Base-by-base conservation (phyloP, 805 yeast genomes). In the Kodamaea laetipori region DNA sequence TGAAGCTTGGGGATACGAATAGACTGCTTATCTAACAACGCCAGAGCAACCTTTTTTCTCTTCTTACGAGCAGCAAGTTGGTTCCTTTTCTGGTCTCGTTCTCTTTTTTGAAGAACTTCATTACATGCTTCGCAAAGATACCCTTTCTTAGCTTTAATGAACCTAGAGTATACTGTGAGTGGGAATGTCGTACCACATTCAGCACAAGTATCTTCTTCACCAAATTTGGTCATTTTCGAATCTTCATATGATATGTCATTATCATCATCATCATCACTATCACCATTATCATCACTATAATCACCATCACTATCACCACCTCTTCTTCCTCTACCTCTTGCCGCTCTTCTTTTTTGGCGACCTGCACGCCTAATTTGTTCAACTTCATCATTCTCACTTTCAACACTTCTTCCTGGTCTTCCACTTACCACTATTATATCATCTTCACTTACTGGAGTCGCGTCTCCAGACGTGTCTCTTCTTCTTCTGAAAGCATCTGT, bases 11-110 rank as follows among this genome's bases (percentile, higher is more conserved):
- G 85, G 4, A 86, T 60, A 41, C 67, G 72, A 26, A 77, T 80
- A 16, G 79, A 81, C 44, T 80, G 76, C 55, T 81, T 77, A 55
- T 94, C 90, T 39, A 94, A 69, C 34, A 94, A 71, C 3, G 96
- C 95, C 44, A 83, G 86, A 0, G 98, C 97, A 37, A 84, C 69
- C 65, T 80, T 81, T 67, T 86, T 86, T 46, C 95, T 77, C 53
- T 78, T 78, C 58, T 85, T 85, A 41, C 94, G 72, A 12, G 86
- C 87, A 41, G 77, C 76, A 16, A 81, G 56, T 61, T 82, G 84
- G 53, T 76, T 78, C 49, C 71, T 69, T 50, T 71, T 72, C 40
- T 73, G 67, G 45, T 67, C 64, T 46, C 67, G 62, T 62, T 74
- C 80, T 54, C 69, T 63, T 54, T 58, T 64, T 54, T 65, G 61